Evolutionary conservation across 169 alveolate genomes (phyloP).

Genomic region (Cryptosporidium ubiquitum): DNA sequence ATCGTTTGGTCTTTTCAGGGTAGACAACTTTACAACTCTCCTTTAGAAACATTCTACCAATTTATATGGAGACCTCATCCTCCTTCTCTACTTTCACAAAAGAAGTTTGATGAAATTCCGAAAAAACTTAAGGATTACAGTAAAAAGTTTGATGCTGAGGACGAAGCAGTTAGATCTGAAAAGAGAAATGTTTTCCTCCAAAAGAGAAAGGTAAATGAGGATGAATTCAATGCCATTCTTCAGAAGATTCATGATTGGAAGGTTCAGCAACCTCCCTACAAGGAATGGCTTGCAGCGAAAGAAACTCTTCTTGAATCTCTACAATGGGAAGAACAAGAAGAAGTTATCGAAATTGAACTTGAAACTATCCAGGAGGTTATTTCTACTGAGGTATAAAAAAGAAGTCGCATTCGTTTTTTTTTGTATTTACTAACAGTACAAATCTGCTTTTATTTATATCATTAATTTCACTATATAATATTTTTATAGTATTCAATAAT

Average conservation of each 20-base stretch:
- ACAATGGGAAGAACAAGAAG: conserved; percentile 74
- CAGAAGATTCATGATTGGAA: conserved; percentile 78
- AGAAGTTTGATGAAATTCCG: conserved; percentile 84
- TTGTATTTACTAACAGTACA: neutral
- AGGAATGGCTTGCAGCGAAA: conserved; percentile 62
- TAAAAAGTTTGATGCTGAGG: conserved; percentile 76
- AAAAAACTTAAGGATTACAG: conserved; percentile 87
- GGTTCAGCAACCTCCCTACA: conserved; percentile 47
- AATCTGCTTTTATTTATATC: neutral
- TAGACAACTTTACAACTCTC: conserved; percentile 82
- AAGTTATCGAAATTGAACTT: conserved; percentile 62
- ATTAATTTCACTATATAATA: neutral
- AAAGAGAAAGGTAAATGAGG: conserved; percentile 79
- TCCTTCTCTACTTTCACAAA: conserved; percentile 83
- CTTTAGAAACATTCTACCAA: conserved; percentile 86
- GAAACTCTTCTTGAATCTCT: conserved; percentile 26
- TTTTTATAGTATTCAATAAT: neutral
- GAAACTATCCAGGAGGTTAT: conserved; percentile 69
- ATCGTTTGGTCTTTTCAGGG: conserved; percentile 91
- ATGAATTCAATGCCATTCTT: conserved; percentile 75
- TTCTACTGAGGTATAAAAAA: conserved; percentile 35
- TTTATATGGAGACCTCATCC: conserved; percentile 92
- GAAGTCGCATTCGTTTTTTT: neutral
- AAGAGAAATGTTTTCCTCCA: conserved; percentile 79
- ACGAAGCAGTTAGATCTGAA: conserved; percentile 83